phyloP scores from a whole-genome alignment of 805 yeast species.

The Wickerhamiella parazyma region DNA sequence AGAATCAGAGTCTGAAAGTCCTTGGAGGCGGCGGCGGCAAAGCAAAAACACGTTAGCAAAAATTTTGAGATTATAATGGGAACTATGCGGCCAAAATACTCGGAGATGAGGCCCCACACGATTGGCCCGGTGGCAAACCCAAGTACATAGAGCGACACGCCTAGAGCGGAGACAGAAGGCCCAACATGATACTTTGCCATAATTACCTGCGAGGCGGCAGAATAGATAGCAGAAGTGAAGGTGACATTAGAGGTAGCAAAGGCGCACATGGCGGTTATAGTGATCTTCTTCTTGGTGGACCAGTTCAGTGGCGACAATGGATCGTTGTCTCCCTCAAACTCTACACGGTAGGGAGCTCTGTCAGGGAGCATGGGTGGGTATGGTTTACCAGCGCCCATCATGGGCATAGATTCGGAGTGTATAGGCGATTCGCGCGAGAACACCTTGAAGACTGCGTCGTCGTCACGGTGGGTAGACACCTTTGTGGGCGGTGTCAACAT shows the following conservation, averaged over 20 bases:
- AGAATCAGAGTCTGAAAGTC: slow-evolving; percentile 58
- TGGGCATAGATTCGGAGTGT: background rate
- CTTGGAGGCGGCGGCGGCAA: slow-evolving; percentile 67
- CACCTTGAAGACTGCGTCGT: background rate
- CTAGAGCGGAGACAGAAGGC: slow-evolving; percentile 54
- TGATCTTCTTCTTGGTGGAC: slow-evolving; percentile 37
- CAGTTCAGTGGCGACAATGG: slow-evolving; percentile 74
- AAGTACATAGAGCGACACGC: slow-evolving; percentile 69
- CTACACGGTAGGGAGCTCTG: slow-evolving; percentile 9
- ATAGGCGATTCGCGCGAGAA: background rate
- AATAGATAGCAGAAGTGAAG: slow-evolving; percentile 71
- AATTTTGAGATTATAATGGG: slow-evolving; percentile 47
- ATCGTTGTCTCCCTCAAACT: slow-evolving; percentile 32
- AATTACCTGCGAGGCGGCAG: slow-evolving; percentile 28
- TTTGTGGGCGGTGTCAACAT: background rate
- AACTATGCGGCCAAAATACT: slow-evolving; percentile 57
- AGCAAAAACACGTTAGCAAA: slow-evolving; percentile 45
- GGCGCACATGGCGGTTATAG: slow-evolving; percentile 35
- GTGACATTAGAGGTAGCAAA: slow-evolving; percentile 39
- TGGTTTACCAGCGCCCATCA: slow-evolving; percentile 6
- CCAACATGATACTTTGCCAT: slow-evolving; percentile 41
- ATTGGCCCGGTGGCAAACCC: slow-evolving; percentile 93
- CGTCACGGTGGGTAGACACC: background rate
- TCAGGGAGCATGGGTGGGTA: slow-evolving; percentile 6
- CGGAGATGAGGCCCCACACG: slow-evolving; percentile 79